Percentiles rank a stretch among this genome's conserved stretches.
Evolutionary conservation across 768 basidiomycete species (phyloP).

Genomic region (Serendipita sp.): DNA sequence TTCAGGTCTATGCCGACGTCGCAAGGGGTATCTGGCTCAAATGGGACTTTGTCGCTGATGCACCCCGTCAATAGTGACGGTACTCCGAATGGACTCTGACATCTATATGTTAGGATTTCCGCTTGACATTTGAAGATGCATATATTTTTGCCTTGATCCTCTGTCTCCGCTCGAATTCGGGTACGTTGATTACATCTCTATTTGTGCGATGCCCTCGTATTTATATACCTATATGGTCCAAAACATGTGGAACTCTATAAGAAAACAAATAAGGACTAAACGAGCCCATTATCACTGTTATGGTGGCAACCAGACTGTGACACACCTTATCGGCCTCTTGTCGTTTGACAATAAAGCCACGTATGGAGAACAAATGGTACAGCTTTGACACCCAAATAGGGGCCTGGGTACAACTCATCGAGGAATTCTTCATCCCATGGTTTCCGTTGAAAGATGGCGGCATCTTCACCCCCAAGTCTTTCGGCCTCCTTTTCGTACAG

Average conservation of each 20-base stretch:
- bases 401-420: neutral
- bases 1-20: no score
- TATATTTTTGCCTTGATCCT: no score
- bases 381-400: neutral
- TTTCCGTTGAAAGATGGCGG: neutral
- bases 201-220: constrained; percentile 73
- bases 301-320: neutral
- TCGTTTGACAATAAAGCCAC: neutral
- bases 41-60: no score
- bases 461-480: neutral
- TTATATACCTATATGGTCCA: constrained; percentile 34
- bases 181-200: neutral
- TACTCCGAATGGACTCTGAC: no score
- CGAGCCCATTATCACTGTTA: neutral
- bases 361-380: neutral
- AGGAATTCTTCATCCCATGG: neutral
- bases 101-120: no score
- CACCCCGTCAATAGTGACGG: no score
- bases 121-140: no score
- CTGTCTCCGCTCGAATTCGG: no score
- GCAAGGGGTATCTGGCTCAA: no score
- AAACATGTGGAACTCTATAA: neutral
- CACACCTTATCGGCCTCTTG: neutral
- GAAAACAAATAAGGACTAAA: neutral
- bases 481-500: neutral